Base-by-base conservation (phyloP, 1,284 basidiomycete genomes). In the Rhodotorula sp. region DNA sequence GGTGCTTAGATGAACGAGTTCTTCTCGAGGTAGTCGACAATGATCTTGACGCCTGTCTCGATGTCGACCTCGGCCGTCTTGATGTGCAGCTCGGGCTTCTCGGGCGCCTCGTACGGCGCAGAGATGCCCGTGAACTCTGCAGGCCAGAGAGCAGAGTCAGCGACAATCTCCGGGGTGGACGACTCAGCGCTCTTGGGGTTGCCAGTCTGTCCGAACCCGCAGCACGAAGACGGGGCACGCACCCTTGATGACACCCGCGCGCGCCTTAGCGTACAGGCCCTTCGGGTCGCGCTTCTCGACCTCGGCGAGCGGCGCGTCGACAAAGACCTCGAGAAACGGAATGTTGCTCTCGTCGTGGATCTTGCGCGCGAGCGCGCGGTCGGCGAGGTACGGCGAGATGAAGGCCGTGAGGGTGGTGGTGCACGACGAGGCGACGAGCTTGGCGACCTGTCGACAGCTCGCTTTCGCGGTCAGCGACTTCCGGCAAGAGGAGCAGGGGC, bases 71-170 rank as follows among this genome's bases (percentile, higher is more conserved):
- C 87, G 81, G 91, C 88, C 9, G 96, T 98, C 80, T 87, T 89
- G 81, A 99, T 91, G 84, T 97, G 94, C 71, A 99, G 88, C 82
- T 99, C 97, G 54, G 96, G 89, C 23, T 84, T 84, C 69, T 86
- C 85, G 10, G 97, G 96, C 13, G 89, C 88, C 83, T 99, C 97
- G 82, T 99, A 99, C 14, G 97, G 97, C 5, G 97, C 93, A 50
- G 93, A 95, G 80, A 99, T 91, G 17, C 97, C 96, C 58, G 97
- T 99, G 83, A 99, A 98, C 74, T 98, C 96, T 96, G 76, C 7
- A 34, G 34, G 34, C 34, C 45, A 10, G 42, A 14, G 12, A 7
- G 48, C 19, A 23, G 8, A 25, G 25, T 66, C 5, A 56, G n/a
- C n/a, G 19, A 13, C 3, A 34, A 41, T 14, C 23, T 13, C 4